Base-by-base conservation (phyloP, 176 grass and related monocot species). In the Otatea glauca region DNA sequence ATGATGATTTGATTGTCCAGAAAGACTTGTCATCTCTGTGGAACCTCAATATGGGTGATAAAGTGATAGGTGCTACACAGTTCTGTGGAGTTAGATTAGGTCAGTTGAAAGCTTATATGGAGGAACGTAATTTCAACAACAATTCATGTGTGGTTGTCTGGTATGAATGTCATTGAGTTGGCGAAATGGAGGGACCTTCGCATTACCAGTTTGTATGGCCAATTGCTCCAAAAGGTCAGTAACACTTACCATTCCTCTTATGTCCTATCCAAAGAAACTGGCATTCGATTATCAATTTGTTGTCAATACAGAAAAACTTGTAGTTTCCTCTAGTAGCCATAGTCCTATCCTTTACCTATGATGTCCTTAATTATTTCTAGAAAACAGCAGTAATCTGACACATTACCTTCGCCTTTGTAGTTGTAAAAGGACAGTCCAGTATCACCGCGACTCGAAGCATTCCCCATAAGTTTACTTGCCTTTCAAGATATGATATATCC, bases 1-100 rank as follows among this genome's bases (percentile, higher is more conserved):
- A 94, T 48, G 94, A 97, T 90, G 94, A 97, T 87, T 83, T 97
- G 80, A 85, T 97, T 90, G 92, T 97, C 67, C 90, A 94, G 80
- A 85, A 78, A 63, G 92, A 92, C 79, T 76, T 97, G 72, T 97
- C 90, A 83, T 81, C 55, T 65, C 84, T 97, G 43, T 97, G 92
- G 90, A 86, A 90, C 73, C 64, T 92, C 76, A 32, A 97, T 83
- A 76, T 97, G 86, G 86, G 76, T 82, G 80, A 72, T 61, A 97
- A 94, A 73, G 88, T 90, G 63, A 84, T 92, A 14, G 88, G 88
- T 20, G 92, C 94, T 32, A 72, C 79, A 55, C 84, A 90, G 58
- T 94, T 90, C 85, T 94, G 88, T 75, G 79, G 86, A 83, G 83
- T 92, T 37, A 89, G 71, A 76, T 70, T 91, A 23, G 86, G 83